phyloP scores from a whole-genome alignment of 345 rosid species.

The Eucalyptus polyanthemos region DNA sequence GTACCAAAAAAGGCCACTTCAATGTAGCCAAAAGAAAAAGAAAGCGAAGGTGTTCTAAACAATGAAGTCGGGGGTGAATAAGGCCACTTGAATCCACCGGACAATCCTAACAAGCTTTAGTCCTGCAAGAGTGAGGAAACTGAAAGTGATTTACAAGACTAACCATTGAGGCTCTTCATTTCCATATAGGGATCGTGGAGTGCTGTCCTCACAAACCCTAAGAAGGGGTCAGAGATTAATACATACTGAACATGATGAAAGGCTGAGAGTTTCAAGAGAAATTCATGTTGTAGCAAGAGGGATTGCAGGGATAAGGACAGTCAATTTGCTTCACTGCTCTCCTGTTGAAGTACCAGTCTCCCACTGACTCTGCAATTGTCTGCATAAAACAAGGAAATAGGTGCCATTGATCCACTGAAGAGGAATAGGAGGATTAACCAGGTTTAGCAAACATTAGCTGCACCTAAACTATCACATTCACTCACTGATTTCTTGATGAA shows the following conservation, averaged over 20 bases:
- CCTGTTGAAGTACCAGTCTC: conserved; percentile 81
- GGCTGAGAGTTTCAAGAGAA: not conserved
- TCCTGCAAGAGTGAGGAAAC: not conserved
- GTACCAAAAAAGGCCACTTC: not conserved
- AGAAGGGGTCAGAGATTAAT: not conserved
- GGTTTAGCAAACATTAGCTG: not conserved
- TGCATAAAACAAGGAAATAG: conserved; percentile 3
- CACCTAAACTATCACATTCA: not conserved
- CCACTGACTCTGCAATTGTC: conserved; percentile 81
- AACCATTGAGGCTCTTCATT: not conserved
- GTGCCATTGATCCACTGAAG: not conserved
- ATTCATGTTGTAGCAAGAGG: conserved; percentile 64
- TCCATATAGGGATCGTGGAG: not conserved
- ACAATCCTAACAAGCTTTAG: not conserved
- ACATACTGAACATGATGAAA: not conserved
- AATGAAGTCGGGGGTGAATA: not conserved
- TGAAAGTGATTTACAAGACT: not conserved
- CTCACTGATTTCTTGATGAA: not conserved
- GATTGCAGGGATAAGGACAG: conserved; percentile 88
- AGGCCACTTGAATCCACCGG: not conserved
- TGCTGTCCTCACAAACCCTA: not conserved
- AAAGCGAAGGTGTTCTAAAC: not conserved
- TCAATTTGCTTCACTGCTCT: conserved; percentile 51
- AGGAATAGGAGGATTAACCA: not conserved
- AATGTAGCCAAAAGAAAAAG: not conserved